A percentile compares a stretch with the other conserved stretches of the same genome.
These are phyloP conservation scores for Antitrichia curtipendula DNA, from an alignment of 225 moss, liverwort and hornwort genomes.

Conservation along the genomic window DNA sequence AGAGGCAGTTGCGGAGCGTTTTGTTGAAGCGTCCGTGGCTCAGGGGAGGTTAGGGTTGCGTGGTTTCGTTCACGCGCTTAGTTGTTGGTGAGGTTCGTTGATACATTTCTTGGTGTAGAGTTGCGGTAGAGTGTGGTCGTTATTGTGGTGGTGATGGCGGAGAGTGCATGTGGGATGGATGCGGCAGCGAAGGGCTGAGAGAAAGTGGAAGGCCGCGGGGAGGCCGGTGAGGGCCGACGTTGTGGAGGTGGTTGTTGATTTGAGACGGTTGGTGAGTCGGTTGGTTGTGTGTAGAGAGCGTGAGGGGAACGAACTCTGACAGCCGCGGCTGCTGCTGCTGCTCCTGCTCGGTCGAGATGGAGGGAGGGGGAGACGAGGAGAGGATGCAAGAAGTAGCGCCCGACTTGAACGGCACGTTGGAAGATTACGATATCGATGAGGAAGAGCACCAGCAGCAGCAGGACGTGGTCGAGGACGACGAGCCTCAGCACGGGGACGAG, in stretches of 20 bases:
- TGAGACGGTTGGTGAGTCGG: slow-evolving; percentile 13
- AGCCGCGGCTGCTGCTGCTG: background rate
- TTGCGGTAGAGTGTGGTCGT: background rate
- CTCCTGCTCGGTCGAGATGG: slow-evolving; percentile 31
- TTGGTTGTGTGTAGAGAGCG: background rate
- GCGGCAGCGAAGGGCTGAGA: background rate
- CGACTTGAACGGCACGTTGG: slow-evolving; percentile 39
- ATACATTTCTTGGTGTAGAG: background rate
- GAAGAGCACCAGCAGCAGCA: slow-evolving; percentile 42
- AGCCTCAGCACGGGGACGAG: slow-evolving; percentile 31
- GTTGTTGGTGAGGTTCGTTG: background rate
- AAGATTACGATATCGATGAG: slow-evolving; percentile 28
- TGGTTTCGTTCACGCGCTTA: background rate
- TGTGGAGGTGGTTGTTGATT: background rate
- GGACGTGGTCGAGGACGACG: slow-evolving; percentile 37
- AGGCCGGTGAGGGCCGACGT: background rate
- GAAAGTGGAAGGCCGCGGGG: background rate
- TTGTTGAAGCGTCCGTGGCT: background rate
- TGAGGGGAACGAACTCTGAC: background rate
- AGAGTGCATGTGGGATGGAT: background rate
- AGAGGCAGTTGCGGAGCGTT: background rate
- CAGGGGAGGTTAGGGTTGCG: background rate
- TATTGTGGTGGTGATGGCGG: background rate
- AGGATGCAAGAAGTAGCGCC: slow-evolving; percentile 52
- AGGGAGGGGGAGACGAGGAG: slow-evolving; percentile 59